These are phyloP conservation scores for Crinitomyces ghanaensis DNA, from an alignment of 805 yeast genomes.

Conservation along the genomic window DNA sequence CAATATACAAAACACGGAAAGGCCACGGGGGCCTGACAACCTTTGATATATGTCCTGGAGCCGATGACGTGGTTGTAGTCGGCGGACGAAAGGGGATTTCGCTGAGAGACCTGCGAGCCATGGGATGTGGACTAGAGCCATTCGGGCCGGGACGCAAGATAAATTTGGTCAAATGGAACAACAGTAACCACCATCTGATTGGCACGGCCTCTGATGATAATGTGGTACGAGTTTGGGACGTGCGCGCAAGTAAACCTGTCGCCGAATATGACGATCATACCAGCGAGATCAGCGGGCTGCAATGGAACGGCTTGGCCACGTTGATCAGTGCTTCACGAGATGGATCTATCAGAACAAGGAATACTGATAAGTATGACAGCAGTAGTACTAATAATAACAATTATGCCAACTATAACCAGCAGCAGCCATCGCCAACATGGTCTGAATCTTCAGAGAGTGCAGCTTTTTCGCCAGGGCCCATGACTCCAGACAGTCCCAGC, in stretches of 20 bases:
- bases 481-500: no score
- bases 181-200: slow-evolving; percentile 44
- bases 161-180: slow-evolving; percentile 50
- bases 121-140: slow-evolving; percentile 36
- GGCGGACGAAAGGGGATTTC: slow-evolving; percentile 62
- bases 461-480: no score
- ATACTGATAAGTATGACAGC: slow-evolving; percentile 26
- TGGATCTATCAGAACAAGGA: slow-evolving; percentile 63
- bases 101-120: slow-evolving; percentile 54
- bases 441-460: no score
- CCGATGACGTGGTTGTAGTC: slow-evolving; percentile 46
- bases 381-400: no score
- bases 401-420: no score
- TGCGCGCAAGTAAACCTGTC: slow-evolving; percentile 44
- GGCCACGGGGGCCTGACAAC: slow-evolving; percentile 45
- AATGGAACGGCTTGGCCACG: no score
- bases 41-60: slow-evolving; percentile 36
- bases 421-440: no score
- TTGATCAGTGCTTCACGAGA: slow-evolving; percentile 46
- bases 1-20: no score
- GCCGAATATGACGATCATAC: slow-evolving; percentile 45
- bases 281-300: slow-evolving; percentile 42
- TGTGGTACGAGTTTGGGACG: slow-evolving; percentile 62
- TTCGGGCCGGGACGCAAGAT: slow-evolving; percentile 29
- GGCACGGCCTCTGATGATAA: slow-evolving; percentile 55